Evolutionary conservation across 1,139 yeast species (phyloP), one percentile per base, ranked within the genome.

Genomic region (Arxiozyma slooffiae): DNA sequence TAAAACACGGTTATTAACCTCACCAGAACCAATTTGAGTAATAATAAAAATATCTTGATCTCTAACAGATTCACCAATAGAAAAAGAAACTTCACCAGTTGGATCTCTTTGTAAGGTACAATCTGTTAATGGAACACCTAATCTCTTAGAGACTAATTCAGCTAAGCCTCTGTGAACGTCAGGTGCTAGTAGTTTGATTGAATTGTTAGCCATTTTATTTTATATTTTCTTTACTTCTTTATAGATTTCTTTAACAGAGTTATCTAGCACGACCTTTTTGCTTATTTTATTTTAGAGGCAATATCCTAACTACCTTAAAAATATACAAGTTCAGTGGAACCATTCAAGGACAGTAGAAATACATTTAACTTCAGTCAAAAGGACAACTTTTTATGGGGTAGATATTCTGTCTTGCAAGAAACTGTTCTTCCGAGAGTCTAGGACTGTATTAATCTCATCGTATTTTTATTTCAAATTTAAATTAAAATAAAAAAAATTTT

Each of bases 11-110:
- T 90, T 97, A 66, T 92, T 92, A 51, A 92, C 94, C 38, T 79
- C 81, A 24, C 96, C 97, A 45, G 94, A 85, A 22, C 97, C 97
- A 45, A 90, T 87, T 70, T 92, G 97, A 59, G 78, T 76, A 53
- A 92, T 78, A 57, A 92, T 86, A 68, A 84, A 92, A 43, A 92
- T 82, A 67, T 92, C 98, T 68, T 92, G 97, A 67, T 92, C 98
- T 71, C 98, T 81, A 42, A 92, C 95, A 30, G 96, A 85, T 69
- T 92, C 97, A 30, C 95, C 95, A 58, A 92, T 87, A 47, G 95
- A 82, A 51, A 92, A 90, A 16, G 94, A 85, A 16, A 95, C 92
- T 69, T 92, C 98, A 49, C 87, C 85, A 57, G 83, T 82, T 38
- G 88, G 80, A 56, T 82, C 90, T 51, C 87, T 73, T 61, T 82